A percentile compares a stretch with the other conserved stretches of the same genome.
phyloP scores from a whole-genome alignment of 2,329 filamentous ascomycete genomes.

The Aspergillus sojae region DNA sequence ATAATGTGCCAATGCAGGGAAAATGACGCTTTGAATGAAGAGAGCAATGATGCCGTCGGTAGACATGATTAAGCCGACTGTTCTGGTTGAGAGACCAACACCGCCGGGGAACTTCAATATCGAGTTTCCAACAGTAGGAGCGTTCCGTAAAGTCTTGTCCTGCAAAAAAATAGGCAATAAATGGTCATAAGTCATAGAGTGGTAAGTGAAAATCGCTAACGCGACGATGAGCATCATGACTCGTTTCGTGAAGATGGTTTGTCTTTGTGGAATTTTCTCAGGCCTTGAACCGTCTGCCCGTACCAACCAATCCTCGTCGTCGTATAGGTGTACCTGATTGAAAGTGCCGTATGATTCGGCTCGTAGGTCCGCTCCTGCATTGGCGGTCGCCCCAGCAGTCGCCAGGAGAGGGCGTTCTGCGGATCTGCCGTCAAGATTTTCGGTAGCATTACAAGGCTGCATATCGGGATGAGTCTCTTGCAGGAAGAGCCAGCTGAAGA shows the following conservation, averaged over 20 bases:
- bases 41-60: conserved; percentile 73
- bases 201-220: conserved; percentile 87
- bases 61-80: conserved; percentile 69
- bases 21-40: conserved; percentile 71
- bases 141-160: conserved; percentile 55
- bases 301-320: conserved; percentile 57
- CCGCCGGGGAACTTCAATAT: conserved; percentile 64
- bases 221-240: conserved; percentile 79
- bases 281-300: conserved; percentile 49
- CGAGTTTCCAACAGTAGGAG: conserved; percentile 35
- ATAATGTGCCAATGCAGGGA: conserved; percentile 64
- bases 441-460: conserved; percentile 55
- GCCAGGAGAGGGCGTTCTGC: conserved; percentile 75
- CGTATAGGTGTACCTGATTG: conserved; percentile 57
- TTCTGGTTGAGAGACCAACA: conserved; percentile 65
- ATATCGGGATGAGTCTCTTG: conserved; percentile 89
- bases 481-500: conserved; percentile 77
- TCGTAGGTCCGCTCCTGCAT: conserved; percentile 71
- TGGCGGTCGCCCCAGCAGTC: conserved; percentile 73
- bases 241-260: conserved; percentile 61
- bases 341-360: conserved; percentile 82
- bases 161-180: conserved; percentile 91
- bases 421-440: conserved; percentile 44
- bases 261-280: conserved; percentile 41
- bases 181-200: conserved; percentile 94